Evolutionary conservation across 208 protist species (phyloP).

Genomic region (Crithidia mellificae): DNA sequence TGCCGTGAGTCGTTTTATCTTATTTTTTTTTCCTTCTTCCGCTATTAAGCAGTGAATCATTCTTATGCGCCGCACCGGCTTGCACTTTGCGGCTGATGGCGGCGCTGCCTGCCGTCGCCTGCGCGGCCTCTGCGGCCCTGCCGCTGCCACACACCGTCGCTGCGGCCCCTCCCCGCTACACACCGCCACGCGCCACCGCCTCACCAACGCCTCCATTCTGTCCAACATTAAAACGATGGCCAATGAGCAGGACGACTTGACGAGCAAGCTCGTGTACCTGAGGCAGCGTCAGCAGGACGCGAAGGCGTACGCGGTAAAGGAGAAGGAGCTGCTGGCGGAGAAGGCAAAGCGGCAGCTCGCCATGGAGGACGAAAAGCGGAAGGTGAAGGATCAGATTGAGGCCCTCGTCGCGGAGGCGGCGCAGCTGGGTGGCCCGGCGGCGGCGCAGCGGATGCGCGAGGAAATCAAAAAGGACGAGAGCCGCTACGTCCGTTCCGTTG

Average conservation of each 20-base stretch:
- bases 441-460: constrained; percentile 54
- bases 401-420: constrained; percentile 57
- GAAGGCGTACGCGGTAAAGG: constrained; percentile 72
- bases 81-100: background rate
- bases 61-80: background rate
- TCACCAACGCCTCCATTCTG: constrained; percentile 79
- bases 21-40: background rate
- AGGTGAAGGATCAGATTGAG: constrained; percentile 53
- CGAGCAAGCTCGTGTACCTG: constrained; percentile 78
- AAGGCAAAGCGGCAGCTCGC: constrained; percentile 79
- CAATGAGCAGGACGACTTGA: constrained; percentile 64
- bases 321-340: constrained; percentile 67
- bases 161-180: background rate
- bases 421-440: constrained; percentile 46
- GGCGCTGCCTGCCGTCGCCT: constrained; percentile 11
- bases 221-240: constrained; percentile 67
- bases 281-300: constrained; percentile 77
- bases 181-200: constrained; percentile 33
- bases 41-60: background rate
- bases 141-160: background rate
- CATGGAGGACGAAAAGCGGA: constrained; percentile 41
- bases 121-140: background rate
- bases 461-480: constrained; percentile 50
- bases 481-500: constrained; percentile 76
- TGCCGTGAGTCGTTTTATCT: background rate